These are phyloP conservation scores for Ogataea angusta DNA, from an alignment of 805 yeast genomes.

Conservation along the genomic window DNA sequence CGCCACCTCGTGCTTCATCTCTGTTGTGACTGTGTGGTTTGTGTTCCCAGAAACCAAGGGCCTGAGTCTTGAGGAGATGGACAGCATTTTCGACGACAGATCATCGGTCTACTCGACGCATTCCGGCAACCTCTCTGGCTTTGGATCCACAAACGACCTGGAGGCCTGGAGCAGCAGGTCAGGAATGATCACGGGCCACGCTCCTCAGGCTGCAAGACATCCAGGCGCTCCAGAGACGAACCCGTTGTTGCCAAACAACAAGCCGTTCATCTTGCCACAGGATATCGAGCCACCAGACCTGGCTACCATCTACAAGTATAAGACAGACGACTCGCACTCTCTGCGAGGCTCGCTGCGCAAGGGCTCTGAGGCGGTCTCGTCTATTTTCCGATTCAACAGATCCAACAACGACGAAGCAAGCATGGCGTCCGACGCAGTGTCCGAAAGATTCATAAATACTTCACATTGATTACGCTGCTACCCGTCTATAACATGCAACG, in stretches of 20 bases:
- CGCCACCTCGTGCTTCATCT: conserved; percentile 69
- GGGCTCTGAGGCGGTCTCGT: conserved; percentile 41
- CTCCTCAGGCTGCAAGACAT: conserved; percentile 27
- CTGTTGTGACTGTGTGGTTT: conserved; percentile 67
- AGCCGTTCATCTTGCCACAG: conserved; percentile 25
- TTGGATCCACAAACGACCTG: conserved; percentile 18
- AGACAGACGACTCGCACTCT: conserved; percentile 33
- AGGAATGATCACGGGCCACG: conserved; percentile 6
- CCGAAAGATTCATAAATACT: conserved; percentile 26
- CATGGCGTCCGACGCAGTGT: conserved; percentile 26
- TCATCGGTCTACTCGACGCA: conserved; percentile 27
- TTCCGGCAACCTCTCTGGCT: conserved; percentile 15
- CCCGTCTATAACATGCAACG: conserved; percentile 80
- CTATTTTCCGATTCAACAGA: conserved; percentile 29
- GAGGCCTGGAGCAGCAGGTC: conserved; percentile 20
- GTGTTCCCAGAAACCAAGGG: conserved; percentile 91
- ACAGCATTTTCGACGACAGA: conserved; percentile 76
- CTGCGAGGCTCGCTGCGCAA: conserved; percentile 39
- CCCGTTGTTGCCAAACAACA: conserved; percentile 12
- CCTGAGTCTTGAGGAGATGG: conserved; percentile 86
- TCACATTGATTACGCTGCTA: conserved; percentile 51
- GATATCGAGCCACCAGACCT: conserved; percentile 37
- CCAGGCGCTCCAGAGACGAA: conserved; percentile 18
- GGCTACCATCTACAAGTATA: conserved; percentile 34
- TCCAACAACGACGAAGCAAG: conserved; percentile 16